phyloP scores from a whole-genome alignment of 345 rosid species.

The Salix suchowensis region DNA sequence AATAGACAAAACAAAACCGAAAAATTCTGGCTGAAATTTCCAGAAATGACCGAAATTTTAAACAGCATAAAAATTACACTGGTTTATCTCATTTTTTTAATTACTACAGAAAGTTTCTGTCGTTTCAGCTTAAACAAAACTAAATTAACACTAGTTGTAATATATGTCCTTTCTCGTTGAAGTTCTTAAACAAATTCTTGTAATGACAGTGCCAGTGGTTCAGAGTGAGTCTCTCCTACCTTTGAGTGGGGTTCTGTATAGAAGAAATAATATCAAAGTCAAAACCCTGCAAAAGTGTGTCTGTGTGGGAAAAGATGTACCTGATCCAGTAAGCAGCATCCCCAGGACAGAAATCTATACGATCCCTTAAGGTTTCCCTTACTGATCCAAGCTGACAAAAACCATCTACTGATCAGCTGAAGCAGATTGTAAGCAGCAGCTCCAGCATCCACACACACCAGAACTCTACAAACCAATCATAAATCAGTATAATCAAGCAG shows the following conservation, averaged over 20 bases:
- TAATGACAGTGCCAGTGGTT: too few species aligned
- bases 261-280: not conserved
- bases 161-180: too few species aligned
- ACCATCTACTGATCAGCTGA: constrained; percentile 37
- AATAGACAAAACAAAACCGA: too few species aligned
- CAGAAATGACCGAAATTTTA: too few species aligned
- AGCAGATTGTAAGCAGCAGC: constrained; percentile 58
- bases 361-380: constrained; percentile 18
- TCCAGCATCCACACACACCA: constrained; percentile 40
- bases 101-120: too few species aligned
- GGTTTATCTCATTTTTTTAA: too few species aligned
- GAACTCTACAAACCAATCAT: constrained; percentile 18
- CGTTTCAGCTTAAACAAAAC: too few species aligned
- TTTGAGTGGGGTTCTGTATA: not conserved
- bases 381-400: constrained; percentile 14
- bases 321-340: constrained; percentile 55
- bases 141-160: too few species aligned
- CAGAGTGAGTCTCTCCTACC: not conserved
- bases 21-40: too few species aligned
- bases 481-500: not conserved
- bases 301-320: constrained; percentile 23
- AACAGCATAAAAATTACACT: too few species aligned
- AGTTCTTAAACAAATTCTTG: too few species aligned
- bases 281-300: not conserved
- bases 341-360: constrained; percentile 33